phyloP scores from a whole-genome alignment of 2,329 filamentous ascomycete genomes.

The Pseudogymnoascus pannorum region DNA sequence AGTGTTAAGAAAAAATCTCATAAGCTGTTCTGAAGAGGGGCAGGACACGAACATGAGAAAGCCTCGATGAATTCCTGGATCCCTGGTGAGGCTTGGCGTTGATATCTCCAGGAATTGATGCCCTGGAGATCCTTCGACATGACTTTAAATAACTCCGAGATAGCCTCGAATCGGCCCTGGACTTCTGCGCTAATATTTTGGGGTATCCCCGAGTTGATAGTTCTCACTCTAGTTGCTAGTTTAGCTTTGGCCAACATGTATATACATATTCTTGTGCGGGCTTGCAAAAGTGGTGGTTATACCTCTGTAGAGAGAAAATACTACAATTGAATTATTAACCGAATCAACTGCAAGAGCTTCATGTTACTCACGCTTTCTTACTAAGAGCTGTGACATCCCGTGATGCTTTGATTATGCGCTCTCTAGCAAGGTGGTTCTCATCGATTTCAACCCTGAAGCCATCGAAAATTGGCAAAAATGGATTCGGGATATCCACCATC shows the following conservation, averaged over 20 bases:
- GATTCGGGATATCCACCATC: constrained; percentile 15
- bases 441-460: constrained; percentile 81
- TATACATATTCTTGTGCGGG: not conserved
- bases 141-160: constrained; percentile 58
- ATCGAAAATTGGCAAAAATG: constrained; percentile 72
- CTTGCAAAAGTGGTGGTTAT: constrained; percentile 18
- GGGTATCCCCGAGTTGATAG: constrained; percentile 56
- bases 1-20: not conserved
- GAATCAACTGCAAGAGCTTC: constrained; percentile 7
- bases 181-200: constrained; percentile 63
- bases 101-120: constrained; percentile 78
- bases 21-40: not conserved
- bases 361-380: constrained; percentile 80
- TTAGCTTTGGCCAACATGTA: not conserved
- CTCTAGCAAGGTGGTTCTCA: constrained; percentile 86
- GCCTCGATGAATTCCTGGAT: constrained; percentile 95
- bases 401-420: constrained; percentile 83
- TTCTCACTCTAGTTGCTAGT: constrained; percentile 49
- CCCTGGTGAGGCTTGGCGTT: constrained; percentile 65
- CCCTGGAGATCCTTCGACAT: constrained; percentile 68
- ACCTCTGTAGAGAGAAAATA: constrained; percentile 81
- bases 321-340: constrained; percentile 36
- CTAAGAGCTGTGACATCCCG: constrained; percentile 88
- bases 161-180: constrained; percentile 60
- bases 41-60: constrained; percentile 46